Conservation (phyloP, 768 basidiomycete species). For the Lactarius akahatsu region DNA sequence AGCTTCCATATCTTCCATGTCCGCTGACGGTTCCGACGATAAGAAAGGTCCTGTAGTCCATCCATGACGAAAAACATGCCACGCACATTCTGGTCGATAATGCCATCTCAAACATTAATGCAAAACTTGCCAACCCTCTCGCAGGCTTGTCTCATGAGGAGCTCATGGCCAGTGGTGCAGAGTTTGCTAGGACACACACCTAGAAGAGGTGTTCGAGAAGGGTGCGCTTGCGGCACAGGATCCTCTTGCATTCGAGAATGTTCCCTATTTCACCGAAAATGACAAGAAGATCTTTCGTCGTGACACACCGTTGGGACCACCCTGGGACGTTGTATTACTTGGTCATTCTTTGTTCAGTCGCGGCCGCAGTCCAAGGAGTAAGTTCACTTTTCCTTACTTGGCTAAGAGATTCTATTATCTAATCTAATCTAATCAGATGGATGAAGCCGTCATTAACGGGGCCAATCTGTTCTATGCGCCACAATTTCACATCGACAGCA, state of each 20-base stretch:
- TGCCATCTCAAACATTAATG: constrained; percentile 42
- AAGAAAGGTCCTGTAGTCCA: constrained; percentile 26
- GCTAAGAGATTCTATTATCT: constrained; percentile 20
- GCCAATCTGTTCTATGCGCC: constrained; percentile 54
- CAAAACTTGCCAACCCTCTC: constrained; percentile 57
- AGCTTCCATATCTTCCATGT: constrained; percentile 19
- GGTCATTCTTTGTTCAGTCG: constrained; percentile 60
- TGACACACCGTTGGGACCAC: constrained; percentile 49
- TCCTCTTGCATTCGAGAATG: constrained; percentile 45
- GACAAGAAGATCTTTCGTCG: constrained; percentile 45
- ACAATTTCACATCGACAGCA: constrained; percentile 53
- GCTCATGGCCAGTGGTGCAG: constrained; percentile 58
- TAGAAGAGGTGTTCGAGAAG: constrained; percentile 52
- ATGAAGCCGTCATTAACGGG: constrained; percentile 58
- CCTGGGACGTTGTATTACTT: constrained; percentile 49
- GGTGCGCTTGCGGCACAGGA: constrained; percentile 75
- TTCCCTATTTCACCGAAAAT: constrained; percentile 43
- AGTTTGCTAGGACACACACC: constrained; percentile 51
- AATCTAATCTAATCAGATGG: constrained; percentile 37
- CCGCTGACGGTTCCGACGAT: constrained; percentile 13
- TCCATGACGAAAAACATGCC: constrained; percentile 30
- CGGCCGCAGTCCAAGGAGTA: constrained; percentile 75
- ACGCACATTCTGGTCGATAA: constrained; percentile 36
- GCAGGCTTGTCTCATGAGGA: constrained; percentile 57
- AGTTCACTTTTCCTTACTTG: constrained; percentile 16